phyloP scores from a whole-genome alignment of 192 early-diverging fungal genomes.

The Lobosporangium transversale region DNA sequence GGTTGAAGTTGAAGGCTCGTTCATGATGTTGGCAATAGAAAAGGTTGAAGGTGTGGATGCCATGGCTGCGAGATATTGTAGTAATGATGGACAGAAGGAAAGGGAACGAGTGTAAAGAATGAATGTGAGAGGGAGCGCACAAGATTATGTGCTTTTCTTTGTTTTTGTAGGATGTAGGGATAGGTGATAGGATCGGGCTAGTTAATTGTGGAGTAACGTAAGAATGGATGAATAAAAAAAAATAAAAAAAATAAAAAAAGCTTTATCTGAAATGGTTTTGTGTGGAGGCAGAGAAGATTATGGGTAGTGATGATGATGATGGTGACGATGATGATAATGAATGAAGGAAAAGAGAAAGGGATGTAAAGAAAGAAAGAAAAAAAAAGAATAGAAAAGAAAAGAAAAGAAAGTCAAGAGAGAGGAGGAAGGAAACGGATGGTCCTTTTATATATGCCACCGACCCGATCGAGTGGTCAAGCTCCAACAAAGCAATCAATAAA shows the following conservation, averaged over 20 bases:
- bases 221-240: background rate
- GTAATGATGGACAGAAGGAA: background rate
- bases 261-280: too few species aligned
- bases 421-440: background rate
- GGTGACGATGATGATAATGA: background rate
- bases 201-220: background rate
- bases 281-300: too few species aligned
- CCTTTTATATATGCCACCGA: background rate
- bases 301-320: too few species aligned
- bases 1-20: background rate
- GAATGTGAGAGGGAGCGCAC: background rate
- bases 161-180: too few species aligned
- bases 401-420: background rate
- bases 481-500: background rate
- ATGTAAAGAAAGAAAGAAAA: background rate
- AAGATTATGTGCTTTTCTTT: background rate
- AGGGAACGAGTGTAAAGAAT: too few species aligned
- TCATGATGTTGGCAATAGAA: constrained; percentile 14
- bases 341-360: constrained; percentile 1
- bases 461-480: background rate
- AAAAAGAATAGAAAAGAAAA: constrained; percentile 1
- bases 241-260: too few species aligned
- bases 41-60: background rate
- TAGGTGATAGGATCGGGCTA: too few species aligned
- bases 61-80: background rate